phyloP scores from a whole-genome alignment of 352 stramenopile genomes.

The Phytophthora pinifolia region DNA sequence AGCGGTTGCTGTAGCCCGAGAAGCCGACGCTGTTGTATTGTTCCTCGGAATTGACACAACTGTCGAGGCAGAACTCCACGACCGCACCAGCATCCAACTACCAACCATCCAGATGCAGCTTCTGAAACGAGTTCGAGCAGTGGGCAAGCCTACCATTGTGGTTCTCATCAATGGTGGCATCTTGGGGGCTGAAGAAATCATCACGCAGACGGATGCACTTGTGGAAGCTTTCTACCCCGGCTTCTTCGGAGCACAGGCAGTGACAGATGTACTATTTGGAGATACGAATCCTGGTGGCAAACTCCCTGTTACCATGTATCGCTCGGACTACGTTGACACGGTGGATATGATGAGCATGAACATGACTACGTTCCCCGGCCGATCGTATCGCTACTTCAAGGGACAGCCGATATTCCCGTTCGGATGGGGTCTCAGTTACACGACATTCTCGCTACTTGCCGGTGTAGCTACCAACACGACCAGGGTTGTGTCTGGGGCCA shows the following conservation, averaged over 20 bases:
- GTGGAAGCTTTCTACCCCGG: constrained; percentile 76
- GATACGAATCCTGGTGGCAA: constrained; percentile 73
- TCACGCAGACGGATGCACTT: constrained; percentile 48
- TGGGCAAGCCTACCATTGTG: constrained; percentile 45
- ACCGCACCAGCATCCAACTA: constrained; percentile 61
- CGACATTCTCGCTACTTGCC: constrained; percentile 46
- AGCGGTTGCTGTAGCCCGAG: constrained; percentile 28
- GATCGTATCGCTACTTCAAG: constrained; percentile 88
- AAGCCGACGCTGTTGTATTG: constrained; percentile 54
- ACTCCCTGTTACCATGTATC: constrained; percentile 78
- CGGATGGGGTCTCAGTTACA: constrained; percentile 86
- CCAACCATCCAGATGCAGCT: constrained; percentile 66
- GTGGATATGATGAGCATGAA: constrained; percentile 80
- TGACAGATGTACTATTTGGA: constrained; percentile 77
- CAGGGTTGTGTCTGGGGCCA: constrained; percentile 18
- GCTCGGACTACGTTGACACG: constrained; percentile 55
- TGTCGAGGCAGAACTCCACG: constrained; percentile 60
- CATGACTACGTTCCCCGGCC: constrained; percentile 77
- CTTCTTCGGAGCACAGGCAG: constrained; percentile 59
- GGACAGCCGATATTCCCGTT: constrained; percentile 82
- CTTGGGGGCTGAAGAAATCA: constrained; percentile 60
- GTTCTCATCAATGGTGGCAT: constrained; percentile 85
- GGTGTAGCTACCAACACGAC: neutral
- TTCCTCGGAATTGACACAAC: constrained; percentile 74
- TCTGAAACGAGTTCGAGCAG: constrained; percentile 43